Conservation (phyloP, 345 rosid species). For the Murraya paniculata region DNA sequence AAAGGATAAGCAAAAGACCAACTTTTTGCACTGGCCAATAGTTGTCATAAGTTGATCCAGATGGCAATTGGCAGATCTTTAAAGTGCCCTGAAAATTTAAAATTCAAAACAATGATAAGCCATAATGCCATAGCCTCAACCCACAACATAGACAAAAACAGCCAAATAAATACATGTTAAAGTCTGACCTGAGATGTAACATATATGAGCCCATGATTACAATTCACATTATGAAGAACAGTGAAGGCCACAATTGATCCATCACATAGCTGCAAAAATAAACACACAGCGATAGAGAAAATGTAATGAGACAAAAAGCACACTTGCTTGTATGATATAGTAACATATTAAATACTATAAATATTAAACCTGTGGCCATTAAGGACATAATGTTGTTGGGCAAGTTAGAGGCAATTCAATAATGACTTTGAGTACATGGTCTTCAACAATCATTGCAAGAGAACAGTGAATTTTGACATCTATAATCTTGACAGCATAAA, state of each 20-base stretch:
- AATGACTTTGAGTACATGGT: background rate
- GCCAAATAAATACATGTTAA: slow-evolving; percentile 13
- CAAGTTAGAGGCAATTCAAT: background rate
- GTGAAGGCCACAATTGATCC: slow-evolving; percentile 93
- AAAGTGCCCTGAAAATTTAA: slow-evolving; percentile 61
- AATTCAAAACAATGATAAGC: slow-evolving; percentile 15
- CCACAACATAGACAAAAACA: slow-evolving; percentile 9
- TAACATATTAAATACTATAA: background rate
- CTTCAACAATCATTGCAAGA: background rate
- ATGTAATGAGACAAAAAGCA: slow-evolving; percentile 25
- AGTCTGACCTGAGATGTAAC: slow-evolving; percentile 81
- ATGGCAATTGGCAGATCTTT: slow-evolving; percentile 93
- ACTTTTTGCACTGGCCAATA: slow-evolving; percentile 98
- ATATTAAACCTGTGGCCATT: background rate
- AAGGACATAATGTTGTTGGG: background rate
- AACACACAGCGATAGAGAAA: slow-evolving; percentile 3
- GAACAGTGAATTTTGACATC: background rate
- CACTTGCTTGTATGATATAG: slow-evolving; percentile 6
- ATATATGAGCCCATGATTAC: slow-evolving; percentile 92
- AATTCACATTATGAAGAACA: slow-evolving; percentile 96
- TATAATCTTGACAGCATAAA: background rate
- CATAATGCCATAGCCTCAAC: slow-evolving; percentile 17
- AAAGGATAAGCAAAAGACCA: slow-evolving; percentile 1
- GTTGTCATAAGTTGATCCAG: slow-evolving; percentile 80
- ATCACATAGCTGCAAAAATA: slow-evolving; percentile 73